Percentiles rank a stretch among this genome's conserved stretches.
Evolutionary conservation across 2,329 filamentous ascomycete species (phyloP).

Genomic region (Exophiala sp.): DNA sequence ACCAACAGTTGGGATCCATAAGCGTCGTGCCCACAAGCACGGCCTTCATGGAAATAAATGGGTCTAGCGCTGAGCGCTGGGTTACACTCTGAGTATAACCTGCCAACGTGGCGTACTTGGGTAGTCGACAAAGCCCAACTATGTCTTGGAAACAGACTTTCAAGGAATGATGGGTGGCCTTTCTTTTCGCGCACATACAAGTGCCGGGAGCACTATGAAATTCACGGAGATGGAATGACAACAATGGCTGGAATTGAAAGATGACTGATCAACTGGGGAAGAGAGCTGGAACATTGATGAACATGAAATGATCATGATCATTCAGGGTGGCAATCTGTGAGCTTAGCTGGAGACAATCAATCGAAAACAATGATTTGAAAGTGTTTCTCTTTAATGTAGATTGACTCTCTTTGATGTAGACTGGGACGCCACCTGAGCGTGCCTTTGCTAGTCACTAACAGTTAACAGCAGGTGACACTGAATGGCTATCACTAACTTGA

Average conservation of each 20-base stretch:
- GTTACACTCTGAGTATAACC: conserved; percentile 15
- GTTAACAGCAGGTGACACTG: too few species aligned
- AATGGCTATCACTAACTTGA: too few species aligned
- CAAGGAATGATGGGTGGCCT: conserved; percentile 1
- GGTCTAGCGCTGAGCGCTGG: conserved; percentile 6
- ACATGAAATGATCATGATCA: not conserved
- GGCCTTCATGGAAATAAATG: conserved; percentile 6
- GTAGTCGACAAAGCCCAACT: conserved; percentile 16
- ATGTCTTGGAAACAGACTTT: conserved; percentile 22
- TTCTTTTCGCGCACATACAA: conserved; percentile 2
- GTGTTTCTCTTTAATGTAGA: not conserved
- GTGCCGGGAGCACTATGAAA: conserved; percentile 5
- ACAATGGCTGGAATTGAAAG: not conserved
- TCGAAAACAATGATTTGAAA: not conserved
- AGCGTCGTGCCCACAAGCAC: conserved; percentile 19
- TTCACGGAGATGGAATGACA: not conserved
- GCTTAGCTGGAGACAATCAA: not conserved
- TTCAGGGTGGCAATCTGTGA: not conserved
- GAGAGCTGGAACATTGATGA: not conserved
- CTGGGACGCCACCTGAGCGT: too few species aligned
- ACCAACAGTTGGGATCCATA: conserved; percentile 3
- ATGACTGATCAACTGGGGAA: not conserved
- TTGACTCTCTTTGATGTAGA: too few species aligned
- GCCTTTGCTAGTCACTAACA: too few species aligned
- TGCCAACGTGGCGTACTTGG: conserved; percentile 16